Evolutionary conservation across 1,139 yeast species (phyloP).

Genomic region (Zygoascus hellenicus): DNA sequence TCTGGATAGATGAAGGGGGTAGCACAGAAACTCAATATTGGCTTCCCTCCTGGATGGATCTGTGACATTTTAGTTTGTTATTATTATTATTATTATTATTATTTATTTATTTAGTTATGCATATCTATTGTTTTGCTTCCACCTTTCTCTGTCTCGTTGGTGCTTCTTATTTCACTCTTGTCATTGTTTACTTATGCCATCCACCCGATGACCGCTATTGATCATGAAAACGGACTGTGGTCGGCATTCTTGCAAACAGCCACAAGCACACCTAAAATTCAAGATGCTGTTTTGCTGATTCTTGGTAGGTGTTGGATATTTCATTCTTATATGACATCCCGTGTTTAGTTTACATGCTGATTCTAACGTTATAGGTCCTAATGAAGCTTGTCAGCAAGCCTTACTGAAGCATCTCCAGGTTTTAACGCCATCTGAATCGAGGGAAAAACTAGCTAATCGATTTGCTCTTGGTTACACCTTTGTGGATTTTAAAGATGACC

Average conservation of each 20-base stretch:
- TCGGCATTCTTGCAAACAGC: conserved; percentile 15
- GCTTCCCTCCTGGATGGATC: conserved; percentile 49
- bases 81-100: background rate
- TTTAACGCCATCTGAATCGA: conserved; percentile 8
- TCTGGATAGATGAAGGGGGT: conserved; percentile 72
- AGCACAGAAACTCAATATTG: conserved; percentile 57
- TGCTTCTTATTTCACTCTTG: background rate
- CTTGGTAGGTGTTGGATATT: conserved; percentile 10
- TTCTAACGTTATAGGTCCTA: conserved; percentile 16
- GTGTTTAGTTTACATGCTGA: background rate
- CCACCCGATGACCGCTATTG: background rate
- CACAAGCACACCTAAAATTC: conserved; percentile 8
- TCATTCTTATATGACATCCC: background rate
- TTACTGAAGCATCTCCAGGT: conserved; percentile 16
- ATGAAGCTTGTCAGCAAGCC: conserved; percentile 15
- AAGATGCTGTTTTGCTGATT: conserved; percentile 11
- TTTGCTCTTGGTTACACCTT: conserved; percentile 36
- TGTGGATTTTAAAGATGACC: conserved; percentile 32
- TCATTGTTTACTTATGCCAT: background rate
- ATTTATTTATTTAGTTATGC: background rate
- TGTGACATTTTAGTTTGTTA: background rate
- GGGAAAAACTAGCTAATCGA: conserved; percentile 23
- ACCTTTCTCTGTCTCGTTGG: background rate
- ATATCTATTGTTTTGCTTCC: background rate
- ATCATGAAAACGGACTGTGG: conserved; percentile 11